Conservation (phyloP, 352 stramenopile genomes). For the Pythium sp. region DNA sequence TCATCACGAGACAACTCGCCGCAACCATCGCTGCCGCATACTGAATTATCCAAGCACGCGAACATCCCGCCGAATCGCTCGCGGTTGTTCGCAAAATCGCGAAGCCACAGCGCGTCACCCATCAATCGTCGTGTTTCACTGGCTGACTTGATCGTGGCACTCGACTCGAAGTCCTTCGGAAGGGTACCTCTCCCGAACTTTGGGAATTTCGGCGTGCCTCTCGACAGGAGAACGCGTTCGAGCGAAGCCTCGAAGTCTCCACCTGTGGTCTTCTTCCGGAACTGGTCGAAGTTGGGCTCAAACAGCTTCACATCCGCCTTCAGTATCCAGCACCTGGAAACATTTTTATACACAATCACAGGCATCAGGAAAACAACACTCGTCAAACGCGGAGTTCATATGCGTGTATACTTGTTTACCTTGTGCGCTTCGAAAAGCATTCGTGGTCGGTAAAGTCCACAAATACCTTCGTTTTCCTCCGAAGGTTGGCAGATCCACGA, state of each 20-base stretch:
- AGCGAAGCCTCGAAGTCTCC: conserved; percentile 41
- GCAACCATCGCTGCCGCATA: not conserved
- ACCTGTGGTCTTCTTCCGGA: conserved; percentile 24
- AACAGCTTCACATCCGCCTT: conserved; percentile 32
- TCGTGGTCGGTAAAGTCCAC: conserved; percentile 52
- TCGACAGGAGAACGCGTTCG: conserved; percentile 29
- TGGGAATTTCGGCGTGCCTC: conserved; percentile 36
- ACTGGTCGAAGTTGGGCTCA: conserved; percentile 26
- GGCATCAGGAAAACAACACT: not conserved
- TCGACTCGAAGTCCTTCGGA: conserved; percentile 4
- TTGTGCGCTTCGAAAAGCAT: conserved; percentile 24
- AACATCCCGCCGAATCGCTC: conserved; percentile 30
- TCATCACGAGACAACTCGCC: not conserved
- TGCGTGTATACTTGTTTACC: not conserved
- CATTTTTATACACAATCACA: not conserved
- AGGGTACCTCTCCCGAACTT: conserved; percentile 41
- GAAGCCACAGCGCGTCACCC: conserved; percentile 34
- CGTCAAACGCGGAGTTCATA: conserved; percentile 20
- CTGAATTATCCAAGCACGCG: conserved; percentile 7
- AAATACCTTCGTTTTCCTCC: conserved; percentile 29
- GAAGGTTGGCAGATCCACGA: conserved; percentile 31
- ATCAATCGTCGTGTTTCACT: conserved; percentile 24
- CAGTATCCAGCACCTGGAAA: conserved; percentile 43
- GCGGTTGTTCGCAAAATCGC: conserved; percentile 34
- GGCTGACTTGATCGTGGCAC: conserved; percentile 28